Evolutionary conservation across 2,329 filamentous ascomycete genomes (phyloP).

Genomic region (Aspergillus jensenii): DNA sequence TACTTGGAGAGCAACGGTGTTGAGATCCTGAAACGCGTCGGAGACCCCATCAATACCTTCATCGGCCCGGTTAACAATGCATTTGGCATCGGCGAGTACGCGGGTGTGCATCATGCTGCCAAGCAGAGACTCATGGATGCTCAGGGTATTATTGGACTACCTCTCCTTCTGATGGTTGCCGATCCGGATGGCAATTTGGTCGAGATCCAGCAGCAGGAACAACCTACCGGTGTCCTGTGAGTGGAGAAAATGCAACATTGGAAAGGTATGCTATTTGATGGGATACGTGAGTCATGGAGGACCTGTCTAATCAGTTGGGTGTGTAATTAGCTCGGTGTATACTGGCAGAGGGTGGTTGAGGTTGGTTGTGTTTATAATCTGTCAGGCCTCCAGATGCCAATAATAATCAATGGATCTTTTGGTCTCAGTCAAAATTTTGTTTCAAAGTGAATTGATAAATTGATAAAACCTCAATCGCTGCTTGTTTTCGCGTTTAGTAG

Average conservation of each 20-base stretch:
- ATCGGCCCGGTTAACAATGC: conserved; percentile 1
- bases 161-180: background rate
- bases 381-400: background rate
- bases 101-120: conserved; percentile 1
- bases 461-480: too few species aligned
- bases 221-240: background rate
- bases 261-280: background rate
- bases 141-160: background rate
- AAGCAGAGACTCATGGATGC: conserved; percentile 9
- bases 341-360: background rate
- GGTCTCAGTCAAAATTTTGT: background rate
- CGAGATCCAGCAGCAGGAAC: conserved; percentile 11
- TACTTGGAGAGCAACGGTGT: conserved; percentile 1
- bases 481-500: too few species aligned
- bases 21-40: background rate
- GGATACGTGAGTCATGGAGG: background rate
- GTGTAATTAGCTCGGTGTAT: background rate
- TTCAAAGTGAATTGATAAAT: background rate
- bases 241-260: too few species aligned
- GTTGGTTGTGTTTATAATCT: background rate
- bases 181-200: conserved; percentile 8
- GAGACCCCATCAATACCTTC: background rate
- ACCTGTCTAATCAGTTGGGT: background rate
- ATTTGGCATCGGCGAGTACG: conserved; percentile 7
- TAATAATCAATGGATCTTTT: background rate